Evolutionary conservation across 805 yeast species (phyloP), one percentile per base, ranked within the genome.

Genomic region (Millerozyma miso): DNA sequence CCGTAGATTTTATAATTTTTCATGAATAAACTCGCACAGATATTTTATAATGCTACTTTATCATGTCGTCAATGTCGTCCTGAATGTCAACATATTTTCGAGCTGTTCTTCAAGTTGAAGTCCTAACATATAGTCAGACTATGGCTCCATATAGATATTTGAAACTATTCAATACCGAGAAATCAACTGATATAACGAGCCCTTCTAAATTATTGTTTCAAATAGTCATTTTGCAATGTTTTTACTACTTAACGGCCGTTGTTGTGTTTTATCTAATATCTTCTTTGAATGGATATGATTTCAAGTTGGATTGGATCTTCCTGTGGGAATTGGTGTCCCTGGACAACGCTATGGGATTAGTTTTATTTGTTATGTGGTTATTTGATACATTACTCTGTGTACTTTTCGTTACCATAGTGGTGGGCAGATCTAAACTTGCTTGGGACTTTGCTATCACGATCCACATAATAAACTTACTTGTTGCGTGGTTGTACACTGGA

Each of bases 361-460:
- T 86, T 0, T 63, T 91, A 35, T 76, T 83, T 31, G 60, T 78
- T 5, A 62, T 90, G 43, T 91, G 98, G 98, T 67, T 91, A 13
- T 61, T 88, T 39, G 95, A 86, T 59, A 74, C 97, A 0, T 71
- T 93, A 35, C 68, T 93, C 33, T 84, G 95, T 51, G 96, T 89
- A 1, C 62, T 88, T 8, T 88, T 88, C 57, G 81, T 91, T 56
- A 88, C 95, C 1, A 64, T 90, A 1, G 81, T 91, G 19, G 96
- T 91, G 10, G 97, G 98, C 0, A 72, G 98, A 44, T 85, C 96
- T 34, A 93, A 91, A 60, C 68, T 91, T 39, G 98, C 97, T 0
- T 85, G 96, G 85, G 99, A 91, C 64, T 91, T 93, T 67, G 97
- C 96, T 8, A 58, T 91, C n/a, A 93, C 99, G 0, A 79, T 91